Evolutionary conservation across 495 filamentous ascomycete species (phyloP).

Genomic region (Hypoxylon rickii): DNA sequence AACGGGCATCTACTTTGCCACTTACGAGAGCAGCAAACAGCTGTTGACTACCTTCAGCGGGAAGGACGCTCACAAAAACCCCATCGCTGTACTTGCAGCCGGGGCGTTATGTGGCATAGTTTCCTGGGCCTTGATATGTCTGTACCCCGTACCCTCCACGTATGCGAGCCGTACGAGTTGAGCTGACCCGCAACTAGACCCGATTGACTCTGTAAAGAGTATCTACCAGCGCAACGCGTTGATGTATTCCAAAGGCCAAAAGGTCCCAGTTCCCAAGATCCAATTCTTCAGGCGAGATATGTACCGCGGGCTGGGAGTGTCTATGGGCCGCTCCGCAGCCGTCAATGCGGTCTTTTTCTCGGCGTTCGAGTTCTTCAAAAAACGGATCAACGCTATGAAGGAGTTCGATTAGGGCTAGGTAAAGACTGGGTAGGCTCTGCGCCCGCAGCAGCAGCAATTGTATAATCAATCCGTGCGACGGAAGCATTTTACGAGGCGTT

Average conservation of each 20-base stretch:
- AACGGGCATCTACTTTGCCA: constrained; percentile 87
- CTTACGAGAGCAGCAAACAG: constrained; percentile 90
- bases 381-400: constrained; percentile 64
- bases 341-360: constrained; percentile 82
- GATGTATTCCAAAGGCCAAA: constrained; percentile 63
- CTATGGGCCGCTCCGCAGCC: constrained; percentile 73
- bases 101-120: constrained; percentile 80
- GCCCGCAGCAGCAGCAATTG: constrained; percentile 15
- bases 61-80: constrained; percentile 67
- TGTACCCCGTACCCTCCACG: constrained; percentile 17
- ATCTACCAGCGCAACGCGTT: constrained; percentile 82
- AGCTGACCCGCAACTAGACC: constrained; percentile 52
- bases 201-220: constrained; percentile 81
- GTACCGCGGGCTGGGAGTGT: constrained; percentile 79
- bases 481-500: constrained; percentile 25
- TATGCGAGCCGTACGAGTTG: background rate
- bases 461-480: constrained; percentile 19
- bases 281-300: constrained; percentile 72
- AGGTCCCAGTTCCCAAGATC: constrained; percentile 66
- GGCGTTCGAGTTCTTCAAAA: constrained; percentile 77
- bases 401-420: constrained; percentile 31
- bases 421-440: background rate
- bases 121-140: constrained; percentile 78
- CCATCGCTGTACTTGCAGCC: constrained; percentile 71
- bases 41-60: constrained; percentile 74